These are phyloP conservation scores for Ogataea philodendri DNA, from an alignment of 805 yeast species.

Conservation along the genomic window DNA sequence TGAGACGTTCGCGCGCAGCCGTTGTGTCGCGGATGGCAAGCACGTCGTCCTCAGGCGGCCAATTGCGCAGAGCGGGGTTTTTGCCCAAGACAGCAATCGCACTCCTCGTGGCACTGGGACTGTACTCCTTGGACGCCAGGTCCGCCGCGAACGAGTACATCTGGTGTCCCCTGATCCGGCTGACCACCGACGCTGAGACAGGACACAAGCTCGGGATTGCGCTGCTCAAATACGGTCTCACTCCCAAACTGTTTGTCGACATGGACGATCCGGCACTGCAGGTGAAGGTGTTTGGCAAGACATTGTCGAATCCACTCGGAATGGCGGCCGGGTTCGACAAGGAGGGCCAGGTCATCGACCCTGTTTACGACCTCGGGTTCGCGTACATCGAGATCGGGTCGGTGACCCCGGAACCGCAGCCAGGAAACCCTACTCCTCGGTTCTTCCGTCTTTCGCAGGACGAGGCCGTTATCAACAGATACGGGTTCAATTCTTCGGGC, in stretches of 20 bases:
- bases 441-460: constrained; percentile 83
- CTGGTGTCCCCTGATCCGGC: constrained; percentile 72
- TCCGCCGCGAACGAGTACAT: constrained; percentile 81
- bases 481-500: constrained; percentile 92
- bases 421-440: constrained; percentile 92
- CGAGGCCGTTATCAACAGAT: constrained; percentile 89
- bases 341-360: constrained; percentile 86
- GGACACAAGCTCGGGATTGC: constrained; percentile 79
- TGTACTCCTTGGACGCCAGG: constrained; percentile 70
- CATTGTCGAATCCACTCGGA: constrained; percentile 75
- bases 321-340: constrained; percentile 96
- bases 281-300: constrained; percentile 64
- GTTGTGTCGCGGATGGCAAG: too few relatives aligned
- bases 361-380: constrained; percentile 75
- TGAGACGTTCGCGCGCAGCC: too few relatives aligned
- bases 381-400: constrained; percentile 92
- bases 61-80: constrained; percentile 10
- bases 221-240: constrained; percentile 63
- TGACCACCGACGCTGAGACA: constrained; percentile 73
- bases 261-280: constrained; percentile 49
- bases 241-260: constrained; percentile 60
- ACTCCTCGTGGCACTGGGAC: constrained; percentile 36
- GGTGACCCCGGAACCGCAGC: constrained; percentile 88
- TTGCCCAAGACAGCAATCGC: constrained; percentile 20
- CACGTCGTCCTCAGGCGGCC: constrained; percentile 1